A percentile compares a stretch with the other conserved stretches of the same genome.
These are phyloP conservation scores for Pseudomassariella vexata DNA, from an alignment of 2,329 filamentous ascomycete species.

Conservation along the genomic window DNA sequence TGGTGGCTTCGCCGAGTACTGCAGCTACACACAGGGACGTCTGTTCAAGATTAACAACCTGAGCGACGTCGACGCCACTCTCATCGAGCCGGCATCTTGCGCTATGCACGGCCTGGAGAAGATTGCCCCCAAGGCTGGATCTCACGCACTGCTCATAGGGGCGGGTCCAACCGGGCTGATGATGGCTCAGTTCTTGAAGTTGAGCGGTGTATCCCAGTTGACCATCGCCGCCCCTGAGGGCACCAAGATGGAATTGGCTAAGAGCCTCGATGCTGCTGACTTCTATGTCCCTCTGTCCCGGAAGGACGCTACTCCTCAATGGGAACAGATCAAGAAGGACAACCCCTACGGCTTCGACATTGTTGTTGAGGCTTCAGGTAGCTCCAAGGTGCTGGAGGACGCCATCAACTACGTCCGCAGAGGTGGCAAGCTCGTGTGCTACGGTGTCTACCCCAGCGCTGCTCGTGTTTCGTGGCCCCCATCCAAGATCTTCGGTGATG, in stretches of 20 bases:
- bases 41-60: constrained; percentile 64
- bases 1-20: constrained; percentile 69
- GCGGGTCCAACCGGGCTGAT: constrained; percentile 61
- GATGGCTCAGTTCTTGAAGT: constrained; percentile 27
- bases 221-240: constrained; percentile 64
- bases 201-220: constrained; percentile 64
- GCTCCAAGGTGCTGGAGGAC: constrained; percentile 62
- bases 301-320: constrained; percentile 51
- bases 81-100: constrained; percentile 66
- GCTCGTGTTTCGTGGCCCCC: constrained; percentile 63
- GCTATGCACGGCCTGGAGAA: constrained; percentile 66
- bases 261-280: constrained; percentile 48
- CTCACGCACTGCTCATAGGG: constrained; percentile 60
- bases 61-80: constrained; percentile 61
- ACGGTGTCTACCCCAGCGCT: constrained; percentile 61
- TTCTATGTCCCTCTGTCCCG: constrained; percentile 48
- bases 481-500: constrained; percentile 60
- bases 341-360: constrained; percentile 67
- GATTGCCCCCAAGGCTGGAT: constrained; percentile 61
- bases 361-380: constrained; percentile 66
- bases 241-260: constrained; percentile 65
- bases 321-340: constrained; percentile 54
- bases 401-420: constrained; percentile 66
- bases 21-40: constrained; percentile 43
- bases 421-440: constrained; percentile 66